Percentiles rank a stretch among this genome's conserved stretches.
phyloP scores from a whole-genome alignment of 805 yeast species.

The Teunomyces funiuensis region DNA sequence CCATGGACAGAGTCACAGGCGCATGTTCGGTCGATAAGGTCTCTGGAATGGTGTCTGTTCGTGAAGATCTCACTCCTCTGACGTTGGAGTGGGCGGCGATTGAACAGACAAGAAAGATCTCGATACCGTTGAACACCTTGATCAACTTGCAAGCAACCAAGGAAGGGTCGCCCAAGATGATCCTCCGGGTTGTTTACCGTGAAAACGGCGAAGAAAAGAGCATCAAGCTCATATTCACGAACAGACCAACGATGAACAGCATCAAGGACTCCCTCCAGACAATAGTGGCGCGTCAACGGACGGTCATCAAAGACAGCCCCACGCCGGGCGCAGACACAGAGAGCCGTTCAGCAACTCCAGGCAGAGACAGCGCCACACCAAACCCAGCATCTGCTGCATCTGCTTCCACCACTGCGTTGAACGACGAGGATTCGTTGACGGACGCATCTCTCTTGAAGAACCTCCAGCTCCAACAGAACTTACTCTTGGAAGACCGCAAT shows the following conservation, averaged over 20 bases:
- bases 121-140: slow-evolving; percentile 36
- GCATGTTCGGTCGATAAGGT: slow-evolving; percentile 43
- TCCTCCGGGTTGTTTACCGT: slow-evolving; percentile 55
- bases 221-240: slow-evolving; percentile 59
- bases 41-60: slow-evolving; percentile 40
- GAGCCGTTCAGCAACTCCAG: slow-evolving; percentile 12
- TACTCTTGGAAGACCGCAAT: slow-evolving; percentile 65
- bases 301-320: slow-evolving; percentile 43
- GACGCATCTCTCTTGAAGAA: slow-evolving; percentile 61
- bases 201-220: slow-evolving; percentile 33
- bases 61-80: slow-evolving; percentile 44
- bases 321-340: slow-evolving; percentile 6
- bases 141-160: slow-evolving; percentile 68
- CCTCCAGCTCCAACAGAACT: slow-evolving; percentile 72
- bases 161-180: slow-evolving; percentile 63
- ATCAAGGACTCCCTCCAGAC: slow-evolving; percentile 68
- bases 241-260: slow-evolving; percentile 72
- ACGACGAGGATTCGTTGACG: slow-evolving; percentile 17
- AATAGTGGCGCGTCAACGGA: slow-evolving; percentile 63
- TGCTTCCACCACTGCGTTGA: slow-evolving; percentile 10
- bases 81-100: slow-evolving; percentile 45
- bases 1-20: slow-evolving; percentile 31
- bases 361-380: neutral
- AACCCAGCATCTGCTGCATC: slow-evolving; percentile 5
- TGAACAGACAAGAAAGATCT: slow-evolving; percentile 34